Evolutionary conservation across 2,329 filamentous ascomycete genomes (phyloP), one percentile per base, ranked within the genome.

Genomic region (Fusarium fracticaudum): DNA sequence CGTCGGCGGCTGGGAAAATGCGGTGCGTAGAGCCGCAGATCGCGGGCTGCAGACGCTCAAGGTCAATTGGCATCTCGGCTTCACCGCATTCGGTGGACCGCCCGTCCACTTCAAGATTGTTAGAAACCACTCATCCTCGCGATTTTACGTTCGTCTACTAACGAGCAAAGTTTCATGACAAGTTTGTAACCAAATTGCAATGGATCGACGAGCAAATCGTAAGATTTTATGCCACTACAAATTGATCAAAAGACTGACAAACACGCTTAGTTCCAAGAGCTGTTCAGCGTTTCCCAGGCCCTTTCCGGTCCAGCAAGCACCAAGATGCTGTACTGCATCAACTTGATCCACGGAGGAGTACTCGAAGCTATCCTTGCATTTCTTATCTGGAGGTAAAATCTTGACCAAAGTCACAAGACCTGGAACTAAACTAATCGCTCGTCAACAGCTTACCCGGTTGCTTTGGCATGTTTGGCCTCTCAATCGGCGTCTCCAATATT

Each of bases 201-300:
- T 94, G 92, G 92, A 86, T 94, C 33, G 90, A 93, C 79, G 91
- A 94, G 61, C 90, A 92, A 75, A 87, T 90, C 65, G 90, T 91
- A 79, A 9, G 64, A 8, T 9, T 1, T 1, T 8, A 3, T 3
- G 8, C 3, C 35, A 8, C 35, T 9, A 1, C 8, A 18, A 10
- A 37, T 37, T 37, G 35, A 10, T 0, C 17, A 37, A 10, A 37
- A 37, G 5, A 37, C 35, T 37, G 3, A 37, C 35, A 5, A 10
- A 1, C 35, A 1, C 17, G 35, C 1, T 1, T 1, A 37, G 35
- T 37, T 5, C 35, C 90, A 93, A 79, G 92, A 94, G 77, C 86
- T 94, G 0, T 94, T 94, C 80, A 91, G 90, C 33, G 82, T 94
- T 51, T 89, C 87, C 24, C 92, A 94, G 81, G 90, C 90, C 3